phyloP scores from a whole-genome alignment of 768 basidiomycete species.

The Grammothele lineata region DNA sequence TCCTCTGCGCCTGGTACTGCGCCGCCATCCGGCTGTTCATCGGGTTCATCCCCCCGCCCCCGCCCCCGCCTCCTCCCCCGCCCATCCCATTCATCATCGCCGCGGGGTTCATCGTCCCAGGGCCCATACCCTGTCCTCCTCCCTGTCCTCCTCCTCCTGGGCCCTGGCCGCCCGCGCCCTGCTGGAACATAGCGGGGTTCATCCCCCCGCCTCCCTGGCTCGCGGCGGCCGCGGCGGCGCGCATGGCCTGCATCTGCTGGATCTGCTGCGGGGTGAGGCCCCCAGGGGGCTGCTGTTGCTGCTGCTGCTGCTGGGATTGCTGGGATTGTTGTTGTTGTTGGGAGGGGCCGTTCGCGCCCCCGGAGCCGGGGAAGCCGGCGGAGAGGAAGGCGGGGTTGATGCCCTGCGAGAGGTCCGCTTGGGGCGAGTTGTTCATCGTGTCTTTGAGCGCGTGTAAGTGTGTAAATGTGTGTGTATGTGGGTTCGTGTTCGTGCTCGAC shows the following conservation, averaged over 20 bases:
- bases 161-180: constrained; percentile 1
- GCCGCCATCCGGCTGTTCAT: constrained; percentile 12
- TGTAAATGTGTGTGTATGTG: neutral
- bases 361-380: neutral
- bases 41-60: constrained; percentile 3
- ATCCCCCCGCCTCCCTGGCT: constrained; percentile 13
- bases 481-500: no score
- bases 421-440: constrained; percentile 11
- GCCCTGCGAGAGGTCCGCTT: constrained; percentile 15
- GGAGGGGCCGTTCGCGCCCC: neutral
- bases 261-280: constrained; percentile 14
- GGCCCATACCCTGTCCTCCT: neutral
- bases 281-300: no score
- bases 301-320: no score
- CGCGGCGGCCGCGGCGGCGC: constrained; percentile 9
- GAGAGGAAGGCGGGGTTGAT: constrained; percentile 21
- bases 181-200: constrained; percentile 15
- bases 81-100: constrained; percentile 19
- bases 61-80: constrained; percentile 16
- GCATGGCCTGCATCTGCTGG: constrained; percentile 19
- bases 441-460: neutral
- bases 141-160: constrained; percentile 7
- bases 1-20: constrained; percentile 14
- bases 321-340: no score
- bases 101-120: constrained; percentile 21